Base-by-base conservation (phyloP, 2,329 filamentous ascomycete species). In the Hysterium pulicare region DNA sequence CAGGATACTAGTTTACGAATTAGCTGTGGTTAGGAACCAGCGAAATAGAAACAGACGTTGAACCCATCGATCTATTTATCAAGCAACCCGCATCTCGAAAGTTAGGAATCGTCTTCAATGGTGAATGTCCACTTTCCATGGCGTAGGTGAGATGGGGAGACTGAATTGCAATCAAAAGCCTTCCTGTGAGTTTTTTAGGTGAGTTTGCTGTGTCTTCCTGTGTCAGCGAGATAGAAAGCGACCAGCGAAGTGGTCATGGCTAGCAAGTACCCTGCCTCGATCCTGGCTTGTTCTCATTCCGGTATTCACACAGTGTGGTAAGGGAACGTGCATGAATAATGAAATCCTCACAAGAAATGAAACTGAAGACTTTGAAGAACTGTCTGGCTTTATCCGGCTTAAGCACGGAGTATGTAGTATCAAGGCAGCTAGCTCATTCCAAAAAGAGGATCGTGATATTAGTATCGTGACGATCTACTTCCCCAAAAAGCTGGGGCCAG, bases 61-160 rank as follows among this genome's bases (percentile, higher is more conserved):
- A 44, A 2, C 49, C 50, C 5, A 46, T 48, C 7, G 48, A 43
- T 7, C 50, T 42, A 23, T 66, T 66, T 42, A 64, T 51, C 21
- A 57, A 60, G 3, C 47, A 48, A 17, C 60, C 58, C 22, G 61
- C 64, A 56, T 68, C 65, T 37, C 65, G 58, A 47, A 67, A 68
- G 42, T 68, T 68, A 13, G 58, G 47, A 17, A 68, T 53, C 21
- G 48, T 64, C 39, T 59, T 49, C 16, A 66, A 42, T 4, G 59
- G 55, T 13, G 52, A 47, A 19, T 42, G 36, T 11, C 23, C 13
- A 16, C 40, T 9, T 4, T 21, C 28, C 38, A 44, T 46, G 28
- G 13, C 20, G 26, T 13, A 16, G 2, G 5, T 16, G 32, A 31
- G 13, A 31, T 3, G 13, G 3, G 13, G 13, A 31, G 13, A 16